Evolutionary conservation across 1,284 basidiomycete genomes (phyloP).

Genomic region (Schizopora paradoxa): DNA sequence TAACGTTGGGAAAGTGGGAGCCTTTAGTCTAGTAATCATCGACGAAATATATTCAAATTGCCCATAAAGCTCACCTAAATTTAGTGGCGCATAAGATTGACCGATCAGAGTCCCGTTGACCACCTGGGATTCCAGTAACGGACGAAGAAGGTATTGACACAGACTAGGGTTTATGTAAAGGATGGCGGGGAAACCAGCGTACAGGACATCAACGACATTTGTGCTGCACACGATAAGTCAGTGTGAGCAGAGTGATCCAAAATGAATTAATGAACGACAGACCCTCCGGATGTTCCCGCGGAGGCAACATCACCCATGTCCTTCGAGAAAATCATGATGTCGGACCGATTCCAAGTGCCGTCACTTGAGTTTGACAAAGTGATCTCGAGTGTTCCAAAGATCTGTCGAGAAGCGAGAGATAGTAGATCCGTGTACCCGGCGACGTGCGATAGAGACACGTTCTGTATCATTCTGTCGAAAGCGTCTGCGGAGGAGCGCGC

Average conservation of each 20-base stretch:
- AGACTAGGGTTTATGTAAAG: constrained; percentile 42
- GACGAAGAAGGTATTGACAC: constrained; percentile 36
- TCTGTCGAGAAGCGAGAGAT: constrained; percentile 35
- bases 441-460: constrained; percentile 26
- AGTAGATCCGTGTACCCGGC: constrained; percentile 35
- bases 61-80: constrained; percentile 32
- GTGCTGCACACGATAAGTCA: constrained; percentile 18
- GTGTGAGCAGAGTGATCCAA: constrained; percentile 20
- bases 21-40: constrained; percentile 16
- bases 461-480: constrained; percentile 34
- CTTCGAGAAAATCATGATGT: constrained; percentile 20
- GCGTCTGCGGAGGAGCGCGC: constrained; percentile 27
- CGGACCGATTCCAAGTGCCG: constrained; percentile 25
- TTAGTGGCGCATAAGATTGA: constrained; percentile 34
- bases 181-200: constrained; percentile 40
- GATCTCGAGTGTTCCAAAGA: constrained; percentile 36
- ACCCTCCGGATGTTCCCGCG: constrained; percentile 5
- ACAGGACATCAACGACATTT: constrained; percentile 46
- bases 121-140: constrained; percentile 40
- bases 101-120: constrained; percentile 24
- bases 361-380: constrained; percentile 27
- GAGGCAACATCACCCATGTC: constrained; percentile 13
- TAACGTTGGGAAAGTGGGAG: constrained; percentile 28
- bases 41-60: not conserved
- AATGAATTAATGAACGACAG: not conserved